Evolutionary conservation across 1,284 basidiomycete species (phyloP).

Genomic region (Cryptococcus wingfieldii): DNA sequence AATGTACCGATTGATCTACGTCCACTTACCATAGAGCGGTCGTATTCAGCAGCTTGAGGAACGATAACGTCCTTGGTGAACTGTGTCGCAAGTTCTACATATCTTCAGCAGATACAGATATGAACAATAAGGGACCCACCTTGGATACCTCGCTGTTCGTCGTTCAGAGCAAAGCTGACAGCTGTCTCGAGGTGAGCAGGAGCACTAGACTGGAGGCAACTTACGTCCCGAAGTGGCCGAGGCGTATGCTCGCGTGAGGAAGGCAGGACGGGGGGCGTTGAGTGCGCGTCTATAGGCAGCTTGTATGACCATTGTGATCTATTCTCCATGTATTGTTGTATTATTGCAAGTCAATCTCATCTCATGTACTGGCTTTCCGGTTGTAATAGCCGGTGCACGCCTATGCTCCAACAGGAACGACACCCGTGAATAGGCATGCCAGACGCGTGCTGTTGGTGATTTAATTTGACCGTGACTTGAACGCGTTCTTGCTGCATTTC

Average conservation of each 20-base stretch:
- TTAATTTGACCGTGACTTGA: not conserved
- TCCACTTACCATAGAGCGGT: slow-evolving; percentile 48
- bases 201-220: not conserved
- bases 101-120: not conserved
- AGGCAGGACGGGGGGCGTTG: too few relatives aligned
- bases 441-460: not conserved
- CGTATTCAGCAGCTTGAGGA: slow-evolving; percentile 53
- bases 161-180: slow-evolving; percentile 35
- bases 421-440: not conserved
- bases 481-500: not conserved
- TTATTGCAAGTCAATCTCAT: too few relatives aligned
- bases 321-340: too few relatives aligned
- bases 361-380: too few relatives aligned
- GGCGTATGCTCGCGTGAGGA: not conserved
- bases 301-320: too few relatives aligned
- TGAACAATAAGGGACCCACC: slow-evolving; percentile 16
- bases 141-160: slow-evolving; percentile 43
- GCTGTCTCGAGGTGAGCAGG: slow-evolving; percentile 6
- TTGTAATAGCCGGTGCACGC: too few relatives aligned
- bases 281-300: too few relatives aligned
- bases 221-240: slow-evolving; percentile 7
- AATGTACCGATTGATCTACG: not conserved
- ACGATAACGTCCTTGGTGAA: slow-evolving; percentile 54
- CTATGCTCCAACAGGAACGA: too few relatives aligned
- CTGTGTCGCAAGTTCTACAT: slow-evolving; percentile 50